Base-by-base conservation (phyloP, 192 early-diverging fungal species). In the Coemansia reversa region DNA sequence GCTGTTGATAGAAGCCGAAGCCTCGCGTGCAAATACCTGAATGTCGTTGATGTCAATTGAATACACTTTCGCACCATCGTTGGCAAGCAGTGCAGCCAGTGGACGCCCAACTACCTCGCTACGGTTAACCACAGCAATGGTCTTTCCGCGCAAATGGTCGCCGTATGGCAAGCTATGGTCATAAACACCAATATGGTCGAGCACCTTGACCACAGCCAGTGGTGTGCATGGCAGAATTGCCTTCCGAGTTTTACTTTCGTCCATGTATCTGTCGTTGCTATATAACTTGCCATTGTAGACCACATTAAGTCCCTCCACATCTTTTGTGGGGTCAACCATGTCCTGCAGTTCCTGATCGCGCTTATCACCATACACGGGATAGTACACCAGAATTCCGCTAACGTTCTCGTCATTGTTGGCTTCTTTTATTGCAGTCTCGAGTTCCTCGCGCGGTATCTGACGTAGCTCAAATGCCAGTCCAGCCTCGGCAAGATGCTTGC, bases 141-240 rank as follows among this genome's bases (percentile, higher is more conserved):
- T 90, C 55, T 90, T 86, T 35, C 97, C 97, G 71, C 96, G 92
- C 16, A 99, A 84, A 58, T 95, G 91, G 85, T 98, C 91, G 56
- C 97, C 97, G 69, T 94, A 91, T 47, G 89, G 87, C 42, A 99
- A 83, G 16, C 90, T 87, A 45, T 85, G 64, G 82, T 96, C 93
- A 73, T 97, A 98, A 24, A 93, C 93, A 56, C 92, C 92, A 79
- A 99, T 89, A 74, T 94, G 91, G 76, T 99, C 97, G 30, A 99
- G 84, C 50, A 90, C 90, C 85, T 99, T 99, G 75, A 99, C 89
- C 39, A 96, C 76, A 23, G 94, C 97, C 49, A 99, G 77, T n/a
- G 97, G 97, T 7, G 97, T 99, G 83, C 97, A 99, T 3, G 97
- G 97, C 55, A 99, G 87, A 58, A 98, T 97, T 74, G 94, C 95